Evolutionary conservation across 257 asterid species (phyloP).

Genomic region (Scutellaria barbata): DNA sequence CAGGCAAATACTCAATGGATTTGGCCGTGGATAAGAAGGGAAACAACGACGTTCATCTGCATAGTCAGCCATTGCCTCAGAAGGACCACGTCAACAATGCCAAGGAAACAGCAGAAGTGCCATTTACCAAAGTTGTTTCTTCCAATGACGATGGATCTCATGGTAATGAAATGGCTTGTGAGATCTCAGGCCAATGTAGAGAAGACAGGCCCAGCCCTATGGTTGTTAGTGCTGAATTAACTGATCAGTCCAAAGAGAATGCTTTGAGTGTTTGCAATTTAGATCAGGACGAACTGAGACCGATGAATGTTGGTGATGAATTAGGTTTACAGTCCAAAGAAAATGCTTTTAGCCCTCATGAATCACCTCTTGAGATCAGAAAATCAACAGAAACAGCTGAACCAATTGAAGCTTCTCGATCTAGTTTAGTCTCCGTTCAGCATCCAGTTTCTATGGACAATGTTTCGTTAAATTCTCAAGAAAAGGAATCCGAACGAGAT

Average conservation of each 20-base stretch:
- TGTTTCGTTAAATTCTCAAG: constrained; percentile 41
- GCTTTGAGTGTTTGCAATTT: constrained; percentile 22
- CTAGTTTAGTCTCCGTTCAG: constrained; percentile 30
- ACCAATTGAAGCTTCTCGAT: constrained; percentile 42
- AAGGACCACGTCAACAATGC: constrained; percentile 26
- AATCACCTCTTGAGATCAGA: constrained; percentile 32
- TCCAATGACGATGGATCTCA: constrained; percentile 41
- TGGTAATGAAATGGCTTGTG: constrained; percentile 37
- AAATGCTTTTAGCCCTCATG: constrained; percentile 28
- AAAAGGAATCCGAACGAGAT: constrained; percentile 44
- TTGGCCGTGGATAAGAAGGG: constrained; percentile 31
- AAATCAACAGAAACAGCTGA: constrained; percentile 41
- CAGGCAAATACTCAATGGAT: constrained; percentile 38
- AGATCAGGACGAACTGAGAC: constrained; percentile 31
- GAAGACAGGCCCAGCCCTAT: constrained; percentile 29
- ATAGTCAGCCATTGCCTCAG: constrained; percentile 34
- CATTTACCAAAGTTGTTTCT: constrained; percentile 24
- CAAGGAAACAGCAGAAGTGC: constrained; percentile 29
- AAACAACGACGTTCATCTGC: constrained; percentile 26
- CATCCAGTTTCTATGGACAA: constrained; percentile 42
- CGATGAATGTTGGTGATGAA: constrained; percentile 33
- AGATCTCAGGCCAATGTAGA: constrained; percentile 32
- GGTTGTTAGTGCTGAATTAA: constrained; percentile 28
- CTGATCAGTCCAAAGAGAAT: constrained; percentile 22
- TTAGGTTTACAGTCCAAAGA: constrained; percentile 30